Evolutionary conservation across 352 stramenopile genomes (phyloP).

Genomic region (Peronospora farinosa): DNA sequence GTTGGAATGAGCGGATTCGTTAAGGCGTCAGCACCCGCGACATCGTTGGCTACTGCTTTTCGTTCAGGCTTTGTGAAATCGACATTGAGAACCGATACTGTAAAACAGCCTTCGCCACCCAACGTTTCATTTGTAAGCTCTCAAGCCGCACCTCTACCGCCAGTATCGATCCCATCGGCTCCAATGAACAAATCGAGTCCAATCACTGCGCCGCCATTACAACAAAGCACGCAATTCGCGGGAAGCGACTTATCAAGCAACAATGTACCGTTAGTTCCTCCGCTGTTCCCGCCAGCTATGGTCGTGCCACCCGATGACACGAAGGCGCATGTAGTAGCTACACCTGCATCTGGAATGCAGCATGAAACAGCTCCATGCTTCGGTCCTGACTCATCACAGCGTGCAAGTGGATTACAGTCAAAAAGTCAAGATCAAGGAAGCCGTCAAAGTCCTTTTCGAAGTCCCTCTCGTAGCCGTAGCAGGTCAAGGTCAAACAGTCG

Average conservation of each 20-base stretch:
- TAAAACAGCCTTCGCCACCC: not conserved
- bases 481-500: constrained; percentile 15
- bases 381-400: constrained; percentile 7
- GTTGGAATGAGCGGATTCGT: constrained; percentile 25
- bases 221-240: constrained; percentile 2
- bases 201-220: not conserved
- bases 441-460: constrained; percentile 7
- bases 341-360: not conserved
- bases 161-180: not conserved
- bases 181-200: not conserved
- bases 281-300: constrained; percentile 7
- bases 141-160: not conserved
- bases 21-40: constrained; percentile 18
- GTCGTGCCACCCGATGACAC: constrained; percentile 1
- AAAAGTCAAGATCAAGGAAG: constrained; percentile 14
- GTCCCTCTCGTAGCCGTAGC: constrained; percentile 17
- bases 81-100: constrained; percentile 11
- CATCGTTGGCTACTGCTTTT: constrained; percentile 19
- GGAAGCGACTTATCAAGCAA: constrained; percentile 2
- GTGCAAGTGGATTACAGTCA: constrained; percentile 10
- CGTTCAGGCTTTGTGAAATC: constrained; percentile 38
- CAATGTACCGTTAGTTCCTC: constrained; percentile 2
- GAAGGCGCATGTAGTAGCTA: not conserved
- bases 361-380: not conserved
- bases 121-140: not conserved